These are phyloP conservation scores for Colletotrichum incanum DNA, from an alignment of 2,329 filamentous ascomycete species.

Conservation along the genomic window DNA sequence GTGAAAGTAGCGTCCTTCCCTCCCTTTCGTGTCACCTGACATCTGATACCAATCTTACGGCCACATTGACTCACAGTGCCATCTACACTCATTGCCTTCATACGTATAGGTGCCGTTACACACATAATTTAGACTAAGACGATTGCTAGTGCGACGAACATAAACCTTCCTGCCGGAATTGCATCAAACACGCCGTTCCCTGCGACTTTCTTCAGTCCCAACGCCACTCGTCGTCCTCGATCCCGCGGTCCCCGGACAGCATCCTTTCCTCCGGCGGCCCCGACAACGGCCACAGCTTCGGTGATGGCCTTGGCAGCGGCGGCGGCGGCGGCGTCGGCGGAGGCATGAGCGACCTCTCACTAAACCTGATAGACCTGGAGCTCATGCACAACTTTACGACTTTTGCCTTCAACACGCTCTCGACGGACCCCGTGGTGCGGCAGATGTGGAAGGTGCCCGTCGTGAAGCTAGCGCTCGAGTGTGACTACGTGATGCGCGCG, in stretches of 20 bases:
- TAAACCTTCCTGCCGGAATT: conserved; percentile 48
- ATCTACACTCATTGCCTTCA: neutral
- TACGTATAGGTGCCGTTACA: neutral
- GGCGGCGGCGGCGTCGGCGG: conserved; percentile 41
- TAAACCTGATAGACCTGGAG: conserved; percentile 65
- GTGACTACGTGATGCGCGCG: conserved; percentile 65
- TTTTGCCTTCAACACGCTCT: conserved; percentile 64
- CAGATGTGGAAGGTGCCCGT: conserved; percentile 64
- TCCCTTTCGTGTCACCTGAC: neutral
- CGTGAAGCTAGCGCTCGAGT: conserved; percentile 61
- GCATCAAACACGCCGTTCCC: conserved; percentile 48
- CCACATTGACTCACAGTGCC: neutral
- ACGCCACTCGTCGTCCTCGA: conserved; percentile 34
- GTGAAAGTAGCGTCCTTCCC: conserved; percentile 2
- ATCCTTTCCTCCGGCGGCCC: conserved; percentile 13
- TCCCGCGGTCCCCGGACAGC: conserved; percentile 35
- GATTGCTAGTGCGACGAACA: conserved; percentile 48
- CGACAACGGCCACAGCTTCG: conserved; percentile 14
- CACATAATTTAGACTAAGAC: neutral
- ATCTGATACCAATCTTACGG: neutral
- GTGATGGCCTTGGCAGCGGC: conserved; percentile 18
- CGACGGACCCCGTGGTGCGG: conserved; percentile 57
- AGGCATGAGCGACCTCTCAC: conserved; percentile 43
- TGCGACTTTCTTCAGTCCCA: conserved; percentile 47
- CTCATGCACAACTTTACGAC: conserved; percentile 69